phyloP scores from a whole-genome alignment of 1,284 basidiomycete species.

The Rhodotorula sp. region DNA sequence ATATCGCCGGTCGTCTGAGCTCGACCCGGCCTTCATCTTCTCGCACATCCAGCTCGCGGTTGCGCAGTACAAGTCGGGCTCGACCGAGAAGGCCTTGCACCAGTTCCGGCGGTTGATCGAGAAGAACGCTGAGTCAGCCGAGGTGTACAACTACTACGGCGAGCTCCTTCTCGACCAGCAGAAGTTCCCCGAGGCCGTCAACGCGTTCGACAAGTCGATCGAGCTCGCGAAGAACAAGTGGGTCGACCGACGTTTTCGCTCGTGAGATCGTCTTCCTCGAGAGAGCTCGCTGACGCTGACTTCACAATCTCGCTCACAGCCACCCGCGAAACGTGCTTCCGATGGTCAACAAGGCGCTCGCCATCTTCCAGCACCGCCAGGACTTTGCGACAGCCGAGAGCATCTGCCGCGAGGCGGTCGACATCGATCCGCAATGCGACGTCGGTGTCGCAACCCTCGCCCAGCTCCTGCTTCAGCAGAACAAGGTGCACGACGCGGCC shows the following conservation, averaged over 20 bases:
- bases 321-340: conserved; percentile 53
- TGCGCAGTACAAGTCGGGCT: conserved; percentile 88
- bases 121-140: conserved; percentile 25
- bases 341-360: conserved; percentile 95
- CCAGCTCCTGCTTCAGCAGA: conserved; percentile 88
- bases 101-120: conserved; percentile 68
- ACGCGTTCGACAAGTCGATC: conserved; percentile 90
- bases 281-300: background rate
- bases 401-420: conserved; percentile 82
- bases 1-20: conserved; percentile 80
- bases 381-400: conserved; percentile 77
- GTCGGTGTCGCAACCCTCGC: conserved; percentile 94
- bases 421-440: conserved; percentile 85
- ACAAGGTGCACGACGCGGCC: conserved; percentile 81
- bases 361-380: conserved; percentile 94
- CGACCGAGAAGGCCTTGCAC: conserved; percentile 76
- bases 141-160: conserved; percentile 62
- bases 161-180: conserved; percentile 93
- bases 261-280: conserved; percentile 10
- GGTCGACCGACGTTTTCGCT: conserved; percentile 40
- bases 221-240: conserved; percentile 73
- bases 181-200: conserved; percentile 84
- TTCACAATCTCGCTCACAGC: conserved; percentile 22
- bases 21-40: conserved; percentile 85
- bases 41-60: conserved; percentile 96